Conservation (phyloP, 2,329 filamentous ascomycete species). For the Phialocephala sp. region DNA sequence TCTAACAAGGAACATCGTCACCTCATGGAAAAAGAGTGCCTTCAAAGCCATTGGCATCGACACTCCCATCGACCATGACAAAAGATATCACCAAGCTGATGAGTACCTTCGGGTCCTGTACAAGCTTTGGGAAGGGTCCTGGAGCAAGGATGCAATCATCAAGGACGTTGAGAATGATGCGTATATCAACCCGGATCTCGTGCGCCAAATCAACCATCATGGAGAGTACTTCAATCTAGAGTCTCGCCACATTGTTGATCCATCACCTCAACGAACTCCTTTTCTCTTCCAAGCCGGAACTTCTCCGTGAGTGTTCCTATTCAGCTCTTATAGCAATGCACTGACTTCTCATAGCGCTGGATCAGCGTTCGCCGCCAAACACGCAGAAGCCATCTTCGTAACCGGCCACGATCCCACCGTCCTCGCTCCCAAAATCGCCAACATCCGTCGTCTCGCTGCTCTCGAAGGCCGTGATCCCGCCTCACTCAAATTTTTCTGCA, state of each 20-base stretch:
- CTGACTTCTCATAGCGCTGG: conserved; percentile 53
- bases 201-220: conserved; percentile 68
- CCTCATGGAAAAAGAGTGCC: conserved; percentile 65
- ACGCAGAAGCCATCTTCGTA: conserved; percentile 11
- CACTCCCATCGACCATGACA: conserved; percentile 64
- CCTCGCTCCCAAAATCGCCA: conserved; percentile 10
- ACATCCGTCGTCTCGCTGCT: conserved; percentile 48
- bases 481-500: conserved; percentile 68
- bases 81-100: conserved; percentile 66
- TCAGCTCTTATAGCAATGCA: conserved; percentile 31
- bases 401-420: conserved; percentile 1
- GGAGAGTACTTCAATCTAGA: conserved; percentile 68
- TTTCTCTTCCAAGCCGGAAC: conserved; percentile 74
- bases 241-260: conserved; percentile 68
- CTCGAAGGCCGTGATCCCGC: conserved; percentile 60
- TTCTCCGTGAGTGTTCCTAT: conserved; percentile 57
- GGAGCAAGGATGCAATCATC: conserved; percentile 62
- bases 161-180: conserved; percentile 25
- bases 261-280: conserved; percentile 70
- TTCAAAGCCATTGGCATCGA: conserved; percentile 67
- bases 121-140: conserved; percentile 71
- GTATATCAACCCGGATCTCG: conserved; percentile 59
- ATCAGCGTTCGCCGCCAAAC: conserved; percentile 52
- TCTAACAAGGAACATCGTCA: conserved; percentile 67
- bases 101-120: conserved; percentile 69